These are phyloP conservation scores for Hirsutella thompsonii DNA, from an alignment of 2,329 filamentous ascomycete genomes.

Conservation along the genomic window DNA sequence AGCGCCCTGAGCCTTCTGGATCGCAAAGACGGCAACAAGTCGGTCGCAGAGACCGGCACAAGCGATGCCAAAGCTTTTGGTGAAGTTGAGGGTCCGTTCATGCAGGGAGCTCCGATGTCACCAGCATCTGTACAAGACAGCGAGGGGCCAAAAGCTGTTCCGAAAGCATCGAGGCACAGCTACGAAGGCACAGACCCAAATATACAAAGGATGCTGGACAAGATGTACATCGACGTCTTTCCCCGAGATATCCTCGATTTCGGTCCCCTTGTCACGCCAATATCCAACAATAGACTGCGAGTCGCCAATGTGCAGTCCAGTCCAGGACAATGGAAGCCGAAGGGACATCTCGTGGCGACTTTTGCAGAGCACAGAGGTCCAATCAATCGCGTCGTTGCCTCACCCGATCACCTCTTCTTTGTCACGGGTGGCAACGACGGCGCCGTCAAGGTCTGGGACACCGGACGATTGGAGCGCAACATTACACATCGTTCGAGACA, in stretches of 20 bases:
- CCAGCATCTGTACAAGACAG: conserved; percentile 10
- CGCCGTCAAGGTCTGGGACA: conserved; percentile 86
- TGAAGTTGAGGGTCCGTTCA: conserved; percentile 44
- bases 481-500: conserved; percentile 78
- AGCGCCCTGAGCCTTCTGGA: conserved; percentile 49
- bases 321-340: conserved; percentile 61
- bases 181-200: conserved; percentile 70
- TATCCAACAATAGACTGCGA: conserved; percentile 41
- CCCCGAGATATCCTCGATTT: conserved; percentile 56
- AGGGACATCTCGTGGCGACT: conserved; percentile 72
- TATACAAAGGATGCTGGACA: conserved; percentile 62
- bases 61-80: conserved; percentile 48
- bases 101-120: conserved; percentile 16
- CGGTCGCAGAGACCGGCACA: conserved; percentile 43
- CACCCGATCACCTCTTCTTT: conserved; percentile 90
- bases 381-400: conserved; percentile 68
- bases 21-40: conserved; percentile 45
- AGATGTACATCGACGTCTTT: conserved; percentile 67
- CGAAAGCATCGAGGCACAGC: conserved; percentile 53
- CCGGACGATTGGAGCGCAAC: conserved; percentile 78
- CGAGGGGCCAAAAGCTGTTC: conserved; percentile 18
- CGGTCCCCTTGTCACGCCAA: conserved; percentile 66
- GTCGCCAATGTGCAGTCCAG: conserved; percentile 31
- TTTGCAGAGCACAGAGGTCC: conserved; percentile 78
- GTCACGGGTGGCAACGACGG: conserved; percentile 89